Percentiles rank a stretch among this genome's conserved stretches.
phyloP scores from a whole-genome alignment of 768 basidiomycete species.

The Holtermanniella nyarrowii region DNA sequence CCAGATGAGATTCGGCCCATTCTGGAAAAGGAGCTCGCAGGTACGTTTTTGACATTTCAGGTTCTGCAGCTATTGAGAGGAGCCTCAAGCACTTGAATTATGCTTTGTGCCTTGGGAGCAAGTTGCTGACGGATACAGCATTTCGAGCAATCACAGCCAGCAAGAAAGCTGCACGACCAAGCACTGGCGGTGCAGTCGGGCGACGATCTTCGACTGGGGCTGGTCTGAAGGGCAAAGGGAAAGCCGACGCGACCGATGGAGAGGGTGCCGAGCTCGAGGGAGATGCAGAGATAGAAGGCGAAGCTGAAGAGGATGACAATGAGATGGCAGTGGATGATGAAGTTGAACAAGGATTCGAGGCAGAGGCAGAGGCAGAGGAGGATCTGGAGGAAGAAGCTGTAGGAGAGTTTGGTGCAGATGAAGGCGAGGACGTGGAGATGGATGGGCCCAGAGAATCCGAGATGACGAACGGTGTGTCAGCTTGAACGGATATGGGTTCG shows the following conservation, averaged over 20 bases:
- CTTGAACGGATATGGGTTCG: too few species aligned
- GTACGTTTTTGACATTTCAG: conserved; percentile 25
- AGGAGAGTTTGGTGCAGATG: conserved; percentile 41
- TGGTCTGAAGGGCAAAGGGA: conserved; percentile 5
- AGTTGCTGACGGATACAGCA: conserved; percentile 20
- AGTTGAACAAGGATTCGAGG: conserved; percentile 15
- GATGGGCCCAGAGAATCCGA: too few species aligned
- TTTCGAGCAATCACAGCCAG: conserved; percentile 30
- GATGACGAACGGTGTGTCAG: too few species aligned
- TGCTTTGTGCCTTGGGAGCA: neutral
- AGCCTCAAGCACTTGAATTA: conserved; percentile 23
- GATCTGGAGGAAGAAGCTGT: conserved; percentile 32
- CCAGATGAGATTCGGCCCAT: conserved; percentile 24
- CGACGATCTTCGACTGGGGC: conserved; percentile 1
- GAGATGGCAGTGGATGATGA: conserved; percentile 6
- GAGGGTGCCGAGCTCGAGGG: conserved; percentile 14
- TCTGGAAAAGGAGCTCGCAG: conserved; percentile 29
- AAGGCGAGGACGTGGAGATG: conserved; percentile 21
- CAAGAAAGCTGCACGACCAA: conserved; percentile 14
- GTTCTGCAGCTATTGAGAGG: conserved; percentile 26
- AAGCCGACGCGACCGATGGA: conserved; percentile 10
- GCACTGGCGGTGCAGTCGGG: conserved; percentile 7
- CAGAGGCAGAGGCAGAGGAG: conserved; percentile 27
- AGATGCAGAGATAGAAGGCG: conserved; percentile 30
- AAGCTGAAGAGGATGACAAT: conserved; percentile 9